These are phyloP conservation scores for Brassica carinata DNA, from an alignment of 345 rosid genomes.

Conservation along the genomic window DNA sequence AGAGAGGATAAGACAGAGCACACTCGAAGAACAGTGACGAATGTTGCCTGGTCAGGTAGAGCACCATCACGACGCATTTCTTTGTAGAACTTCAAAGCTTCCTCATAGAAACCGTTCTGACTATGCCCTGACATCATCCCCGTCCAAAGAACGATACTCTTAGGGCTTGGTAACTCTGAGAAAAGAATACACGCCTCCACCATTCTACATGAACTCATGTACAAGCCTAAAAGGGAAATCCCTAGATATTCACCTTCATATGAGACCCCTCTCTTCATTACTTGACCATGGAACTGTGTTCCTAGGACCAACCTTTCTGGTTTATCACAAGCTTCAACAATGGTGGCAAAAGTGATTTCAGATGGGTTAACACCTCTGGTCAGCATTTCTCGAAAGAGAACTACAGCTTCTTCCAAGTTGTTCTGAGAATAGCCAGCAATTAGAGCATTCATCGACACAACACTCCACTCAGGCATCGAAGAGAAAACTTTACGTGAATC, in stretches of 20 bases:
- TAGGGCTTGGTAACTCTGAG: constrained; percentile 60
- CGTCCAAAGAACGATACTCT: constrained; percentile 73
- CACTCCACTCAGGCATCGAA: constrained; percentile 60
- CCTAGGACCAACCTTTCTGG: constrained; percentile 59
- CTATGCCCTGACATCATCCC: constrained; percentile 79
- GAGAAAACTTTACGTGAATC: constrained; percentile 53
- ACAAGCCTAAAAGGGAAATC: constrained; percentile 75
- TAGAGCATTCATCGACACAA: constrained; percentile 82
- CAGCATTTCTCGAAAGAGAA: constrained; percentile 63
- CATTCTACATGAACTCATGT: constrained; percentile 60
- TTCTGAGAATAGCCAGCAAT: constrained; percentile 73
- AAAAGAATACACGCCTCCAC: constrained; percentile 63
- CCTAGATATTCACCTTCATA: constrained; percentile 69
- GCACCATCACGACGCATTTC: constrained; percentile 64
- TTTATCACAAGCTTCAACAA: constrained; percentile 77
- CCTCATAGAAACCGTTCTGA: constrained; percentile 68
- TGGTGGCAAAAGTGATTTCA: constrained; percentile 73
- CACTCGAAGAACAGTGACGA: constrained; percentile 80
- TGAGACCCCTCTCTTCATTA: constrained; percentile 59
- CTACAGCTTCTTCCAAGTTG: constrained; percentile 56
- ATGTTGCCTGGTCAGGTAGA: constrained; percentile 89
- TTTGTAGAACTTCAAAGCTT: constrained; percentile 61
- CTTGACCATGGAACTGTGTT: constrained; percentile 64
- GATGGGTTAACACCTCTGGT: constrained; percentile 61
- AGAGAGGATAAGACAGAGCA: constrained; percentile 70